Evolutionary conservation across 1,284 basidiomycete genomes (phyloP).

Genomic region (Rhodotorula sp.): DNA sequence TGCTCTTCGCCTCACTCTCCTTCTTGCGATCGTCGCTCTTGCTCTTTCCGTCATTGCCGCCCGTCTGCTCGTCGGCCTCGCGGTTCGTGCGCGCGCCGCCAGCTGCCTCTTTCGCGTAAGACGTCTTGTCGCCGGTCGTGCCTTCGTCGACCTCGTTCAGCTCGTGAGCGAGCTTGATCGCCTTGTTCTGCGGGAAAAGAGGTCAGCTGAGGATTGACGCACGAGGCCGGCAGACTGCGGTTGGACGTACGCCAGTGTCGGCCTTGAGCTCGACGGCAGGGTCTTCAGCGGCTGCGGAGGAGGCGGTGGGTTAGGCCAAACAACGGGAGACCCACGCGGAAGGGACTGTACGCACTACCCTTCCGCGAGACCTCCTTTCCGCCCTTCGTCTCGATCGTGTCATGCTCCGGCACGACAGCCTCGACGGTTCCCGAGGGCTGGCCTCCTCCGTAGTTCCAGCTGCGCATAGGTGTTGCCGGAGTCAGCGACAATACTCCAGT

Average conservation of each 20-base stretch:
- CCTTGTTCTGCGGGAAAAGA: slow-evolving; percentile 25
- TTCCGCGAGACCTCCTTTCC: slow-evolving; percentile 36
- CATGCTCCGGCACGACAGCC: slow-evolving; percentile 30
- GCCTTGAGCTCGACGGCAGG: slow-evolving; percentile 40
- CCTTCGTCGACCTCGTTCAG: slow-evolving; percentile 33
- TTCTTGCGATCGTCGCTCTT: slow-evolving; percentile 1
- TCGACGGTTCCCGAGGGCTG: slow-evolving; percentile 28
- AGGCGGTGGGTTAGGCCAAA: no score
- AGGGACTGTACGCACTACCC: slow-evolving; percentile 19
- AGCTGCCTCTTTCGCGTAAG: slow-evolving; percentile 28
- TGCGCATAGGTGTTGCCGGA: no score
- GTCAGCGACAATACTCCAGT: no score
- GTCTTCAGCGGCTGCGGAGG: slow-evolving; percentile 25
- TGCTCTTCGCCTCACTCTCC: not conserved
- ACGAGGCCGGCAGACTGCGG: no score
- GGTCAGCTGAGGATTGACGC: not conserved
- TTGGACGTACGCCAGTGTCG: slow-evolving; percentile 28
- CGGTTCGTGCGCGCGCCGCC: slow-evolving; percentile 18
- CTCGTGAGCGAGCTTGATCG: slow-evolving; percentile 35
- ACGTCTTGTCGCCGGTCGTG: slow-evolving; percentile 19
- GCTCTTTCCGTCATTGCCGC: not conserved
- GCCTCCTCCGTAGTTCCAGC: slow-evolving; percentile 28
- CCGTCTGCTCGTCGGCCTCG: slow-evolving; percentile 23
- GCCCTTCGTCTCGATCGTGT: slow-evolving; percentile 34
- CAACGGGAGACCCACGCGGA: no score